Percentiles rank a stretch among this genome's conserved stretches.
These are phyloP conservation scores for Aphanocladium album DNA, from an alignment of 2,329 filamentous ascomycete species.

Conservation along the genomic window DNA sequence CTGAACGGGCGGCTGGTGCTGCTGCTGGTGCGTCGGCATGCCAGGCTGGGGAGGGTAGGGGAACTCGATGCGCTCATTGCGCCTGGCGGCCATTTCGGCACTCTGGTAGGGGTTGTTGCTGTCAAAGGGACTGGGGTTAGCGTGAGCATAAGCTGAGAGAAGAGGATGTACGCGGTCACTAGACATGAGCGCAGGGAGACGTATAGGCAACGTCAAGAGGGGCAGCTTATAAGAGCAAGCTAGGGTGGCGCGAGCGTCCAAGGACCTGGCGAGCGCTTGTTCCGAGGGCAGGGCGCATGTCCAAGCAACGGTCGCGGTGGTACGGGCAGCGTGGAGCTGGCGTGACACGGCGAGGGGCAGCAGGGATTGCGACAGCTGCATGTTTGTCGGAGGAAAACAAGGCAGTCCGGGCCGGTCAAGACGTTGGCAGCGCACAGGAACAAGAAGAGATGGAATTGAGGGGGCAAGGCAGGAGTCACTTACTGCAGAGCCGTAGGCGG, in stretches of 20 bases:
- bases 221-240: background rate
- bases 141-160: background rate
- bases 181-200: background rate
- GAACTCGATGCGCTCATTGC: conserved; percentile 40
- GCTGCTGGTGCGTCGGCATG: conserved; percentile 30
- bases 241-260: background rate
- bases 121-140: conserved; percentile 12
- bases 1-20: conserved; percentile 35
- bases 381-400: conserved; percentile 10
- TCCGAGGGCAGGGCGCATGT: background rate
- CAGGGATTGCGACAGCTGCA: background rate
- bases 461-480: conserved; percentile 37
- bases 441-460: background rate
- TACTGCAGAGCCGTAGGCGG: conserved; percentile 54
- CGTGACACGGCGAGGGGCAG: background rate
- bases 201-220: background rate
- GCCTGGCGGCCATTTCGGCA: conserved; percentile 38
- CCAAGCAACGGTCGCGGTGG: background rate
- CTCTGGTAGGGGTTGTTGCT: conserved; percentile 44
- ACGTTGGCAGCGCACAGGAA: background rate
- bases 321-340: background rate
- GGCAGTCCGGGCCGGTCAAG: background rate
- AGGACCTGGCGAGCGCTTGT: background rate
- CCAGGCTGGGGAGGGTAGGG: conserved; percentile 36
- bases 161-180: background rate